phyloP scores from a whole-genome alignment of 352 stramenopile genomes.

The Globisporangium emineosum region DNA sequence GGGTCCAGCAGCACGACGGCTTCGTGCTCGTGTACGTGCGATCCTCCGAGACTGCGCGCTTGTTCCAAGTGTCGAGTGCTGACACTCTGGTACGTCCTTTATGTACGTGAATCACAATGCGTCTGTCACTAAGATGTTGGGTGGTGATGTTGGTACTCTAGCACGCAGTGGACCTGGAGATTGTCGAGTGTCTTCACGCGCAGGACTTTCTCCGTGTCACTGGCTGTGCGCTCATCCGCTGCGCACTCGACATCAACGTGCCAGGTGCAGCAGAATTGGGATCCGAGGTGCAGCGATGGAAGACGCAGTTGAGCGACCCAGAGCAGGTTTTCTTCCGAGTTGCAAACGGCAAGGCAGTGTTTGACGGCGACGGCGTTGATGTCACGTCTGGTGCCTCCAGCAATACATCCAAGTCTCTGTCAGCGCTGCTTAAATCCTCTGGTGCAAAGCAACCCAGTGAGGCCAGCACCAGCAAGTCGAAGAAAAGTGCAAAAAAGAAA shows the following conservation, averaged over 20 bases:
- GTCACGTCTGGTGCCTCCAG: conserved; percentile 6
- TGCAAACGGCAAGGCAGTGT: conserved; percentile 22
- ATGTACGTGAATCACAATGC: background rate
- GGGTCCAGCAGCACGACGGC: background rate
- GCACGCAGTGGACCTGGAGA: conserved; percentile 22
- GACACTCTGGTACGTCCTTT: background rate
- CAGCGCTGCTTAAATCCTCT: conserved; percentile 4
- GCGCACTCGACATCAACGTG: conserved; percentile 32
- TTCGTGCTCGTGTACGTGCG: conserved; percentile 27
- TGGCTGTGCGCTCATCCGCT: conserved; percentile 34
- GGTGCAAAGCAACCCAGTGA: conserved; percentile 15
- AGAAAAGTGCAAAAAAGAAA: conserved; percentile 32
- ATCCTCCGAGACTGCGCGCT: conserved; percentile 14
- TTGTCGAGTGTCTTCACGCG: conserved; percentile 44
- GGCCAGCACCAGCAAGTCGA: conserved; percentile 30
- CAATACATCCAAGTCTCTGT: background rate
- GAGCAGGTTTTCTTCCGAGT: conserved; percentile 37
- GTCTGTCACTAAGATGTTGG: background rate
- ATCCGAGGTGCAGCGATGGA: conserved; percentile 29
- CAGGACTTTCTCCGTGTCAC: conserved; percentile 39
- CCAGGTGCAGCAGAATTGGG: conserved; percentile 15
- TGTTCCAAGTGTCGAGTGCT: conserved; percentile 8
- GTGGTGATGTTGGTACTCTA: background rate
- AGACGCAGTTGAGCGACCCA: conserved; percentile 21
- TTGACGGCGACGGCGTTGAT: conserved; percentile 33